Percentiles rank a stretch among this genome's conserved stretches.
These are phyloP conservation scores for Daldinia loculata DNA, from an alignment of 495 filamentous ascomycete genomes.

Conservation along the genomic window DNA sequence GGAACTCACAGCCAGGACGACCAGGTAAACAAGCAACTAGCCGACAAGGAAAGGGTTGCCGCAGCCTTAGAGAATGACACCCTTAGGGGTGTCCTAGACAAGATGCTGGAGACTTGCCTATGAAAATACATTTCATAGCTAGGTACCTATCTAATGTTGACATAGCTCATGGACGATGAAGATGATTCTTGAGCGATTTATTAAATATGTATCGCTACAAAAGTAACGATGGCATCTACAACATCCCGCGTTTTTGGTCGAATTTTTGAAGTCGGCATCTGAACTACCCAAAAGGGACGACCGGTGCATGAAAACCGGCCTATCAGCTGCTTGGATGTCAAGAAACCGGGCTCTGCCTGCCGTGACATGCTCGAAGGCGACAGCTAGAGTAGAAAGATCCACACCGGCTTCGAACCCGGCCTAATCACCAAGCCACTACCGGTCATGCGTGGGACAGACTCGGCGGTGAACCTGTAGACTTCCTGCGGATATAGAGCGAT, in stretches of 20 bases:
- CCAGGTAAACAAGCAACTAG: slow-evolving; percentile 94
- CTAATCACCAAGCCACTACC: slow-evolving; percentile 17
- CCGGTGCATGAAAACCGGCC: slow-evolving; percentile 18
- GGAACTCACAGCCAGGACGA: slow-evolving; percentile 94
- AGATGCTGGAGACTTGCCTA: slow-evolving; percentile 88
- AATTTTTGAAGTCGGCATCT: slow-evolving; percentile 17
- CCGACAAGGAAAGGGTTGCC: slow-evolving; percentile 94
- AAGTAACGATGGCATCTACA: background rate
- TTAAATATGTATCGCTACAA: background rate
- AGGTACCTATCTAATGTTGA: background rate
- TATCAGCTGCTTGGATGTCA: slow-evolving; percentile 13
- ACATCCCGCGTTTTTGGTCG: slow-evolving; percentile 3
- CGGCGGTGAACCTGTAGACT: slow-evolving; percentile 3
- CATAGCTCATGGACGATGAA: background rate
- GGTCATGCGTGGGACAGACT: slow-evolving; percentile 18
- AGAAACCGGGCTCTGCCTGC: background rate
- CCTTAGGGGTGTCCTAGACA: slow-evolving; percentile 83
- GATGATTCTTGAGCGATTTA: background rate
- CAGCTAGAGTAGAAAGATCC: slow-evolving; percentile 7
- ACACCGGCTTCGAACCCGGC: slow-evolving; percentile 31
- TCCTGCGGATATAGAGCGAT: background rate
- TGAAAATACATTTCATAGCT: slow-evolving; percentile 28
- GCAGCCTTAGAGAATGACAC: slow-evolving; percentile 95
- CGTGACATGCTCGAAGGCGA: slow-evolving; percentile 20
- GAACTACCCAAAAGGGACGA: slow-evolving; percentile 23